Conservation (phyloP, 805 yeast species). For the Isabelozyma rhagii region DNA sequence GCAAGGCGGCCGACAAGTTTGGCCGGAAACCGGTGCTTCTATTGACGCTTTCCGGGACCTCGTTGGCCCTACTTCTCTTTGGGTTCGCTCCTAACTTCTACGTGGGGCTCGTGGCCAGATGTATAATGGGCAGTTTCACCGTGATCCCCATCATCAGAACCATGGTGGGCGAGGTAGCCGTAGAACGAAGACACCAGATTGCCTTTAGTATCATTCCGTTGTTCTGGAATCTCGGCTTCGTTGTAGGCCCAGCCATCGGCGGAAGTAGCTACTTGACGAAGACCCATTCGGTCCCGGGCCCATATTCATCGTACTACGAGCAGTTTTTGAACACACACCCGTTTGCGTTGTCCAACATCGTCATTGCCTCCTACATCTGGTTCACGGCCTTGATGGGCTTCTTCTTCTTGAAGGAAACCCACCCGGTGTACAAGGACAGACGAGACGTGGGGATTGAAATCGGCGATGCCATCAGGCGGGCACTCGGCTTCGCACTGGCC, state of each 20-base stretch:
- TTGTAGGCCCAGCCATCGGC: constrained; percentile 60
- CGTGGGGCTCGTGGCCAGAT: constrained; percentile 52
- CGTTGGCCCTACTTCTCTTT: constrained; percentile 43
- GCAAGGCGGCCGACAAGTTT: constrained; percentile 47
- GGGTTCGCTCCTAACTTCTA: constrained; percentile 54
- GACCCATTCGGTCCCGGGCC: not conserved
- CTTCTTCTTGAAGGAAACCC: constrained; percentile 55
- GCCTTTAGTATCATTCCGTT: constrained; percentile 63
- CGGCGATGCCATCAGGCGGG: constrained; percentile 33
- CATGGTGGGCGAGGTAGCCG: constrained; percentile 57
- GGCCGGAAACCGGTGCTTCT: constrained; percentile 57
- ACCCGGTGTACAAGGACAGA: constrained; percentile 31
- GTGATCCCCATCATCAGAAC: constrained; percentile 66
- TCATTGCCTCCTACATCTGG: constrained; percentile 37
- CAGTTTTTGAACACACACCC: constrained; percentile 41
- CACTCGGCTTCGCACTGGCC: constrained; percentile 12
- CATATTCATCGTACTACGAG: constrained; percentile 41
- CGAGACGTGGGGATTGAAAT: constrained; percentile 44
- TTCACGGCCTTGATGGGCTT: constrained; percentile 35
- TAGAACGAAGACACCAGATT: constrained; percentile 53
- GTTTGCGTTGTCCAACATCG: constrained; percentile 51
- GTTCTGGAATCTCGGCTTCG: constrained; percentile 58
- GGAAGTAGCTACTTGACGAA: not conserved
- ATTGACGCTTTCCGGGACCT: constrained; percentile 52
- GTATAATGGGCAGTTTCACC: constrained; percentile 53